phyloP scores from a whole-genome alignment of 768 basidiomycete genomes.

The Mycena rosella region DNA sequence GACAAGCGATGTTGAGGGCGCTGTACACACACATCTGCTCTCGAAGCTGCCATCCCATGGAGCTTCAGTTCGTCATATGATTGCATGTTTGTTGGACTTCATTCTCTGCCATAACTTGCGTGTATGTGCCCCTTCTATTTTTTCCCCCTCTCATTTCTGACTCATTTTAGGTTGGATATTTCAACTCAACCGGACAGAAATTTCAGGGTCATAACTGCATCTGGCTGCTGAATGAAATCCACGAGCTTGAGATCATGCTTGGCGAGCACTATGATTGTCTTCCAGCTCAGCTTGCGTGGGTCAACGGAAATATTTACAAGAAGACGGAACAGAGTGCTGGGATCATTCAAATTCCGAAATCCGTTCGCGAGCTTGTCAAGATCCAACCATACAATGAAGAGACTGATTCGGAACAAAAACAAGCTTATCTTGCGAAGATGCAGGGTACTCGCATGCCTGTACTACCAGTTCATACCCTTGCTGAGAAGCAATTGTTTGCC shows the following conservation, averaged over 20 bases:
- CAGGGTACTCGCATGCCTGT: slow-evolving; percentile 43
- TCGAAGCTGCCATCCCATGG: too few relatives aligned
- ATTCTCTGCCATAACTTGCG: too few relatives aligned
- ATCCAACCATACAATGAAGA: slow-evolving; percentile 21
- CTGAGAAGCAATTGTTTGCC: slow-evolving; percentile 40
- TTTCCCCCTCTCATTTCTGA: too few relatives aligned
- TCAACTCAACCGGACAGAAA: slow-evolving; percentile 17
- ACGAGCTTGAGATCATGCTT: slow-evolving; percentile 21
- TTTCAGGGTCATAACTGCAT: slow-evolving; percentile 14
- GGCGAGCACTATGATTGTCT: not conserved
- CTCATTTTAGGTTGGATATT: too few relatives aligned
- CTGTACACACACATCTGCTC: too few relatives aligned
- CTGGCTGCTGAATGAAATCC: slow-evolving; percentile 16
- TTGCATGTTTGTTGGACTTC: too few relatives aligned
- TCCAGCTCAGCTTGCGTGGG: slow-evolving; percentile 16
- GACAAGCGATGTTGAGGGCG: too few relatives aligned
- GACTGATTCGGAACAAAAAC: slow-evolving; percentile 16
- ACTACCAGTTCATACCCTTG: slow-evolving; percentile 41
- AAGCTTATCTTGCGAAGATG: slow-evolving; percentile 29
- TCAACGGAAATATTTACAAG: slow-evolving; percentile 31
- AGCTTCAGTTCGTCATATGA: too few relatives aligned
- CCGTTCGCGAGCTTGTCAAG: slow-evolving; percentile 4
- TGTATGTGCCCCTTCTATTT: too few relatives aligned
- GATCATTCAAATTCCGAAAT: slow-evolving; percentile 22
- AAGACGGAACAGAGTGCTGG: slow-evolving; percentile 16